Conservation (phyloP, 2,329 filamentous ascomycete species). For the Canariomyces notabilis region DNA sequence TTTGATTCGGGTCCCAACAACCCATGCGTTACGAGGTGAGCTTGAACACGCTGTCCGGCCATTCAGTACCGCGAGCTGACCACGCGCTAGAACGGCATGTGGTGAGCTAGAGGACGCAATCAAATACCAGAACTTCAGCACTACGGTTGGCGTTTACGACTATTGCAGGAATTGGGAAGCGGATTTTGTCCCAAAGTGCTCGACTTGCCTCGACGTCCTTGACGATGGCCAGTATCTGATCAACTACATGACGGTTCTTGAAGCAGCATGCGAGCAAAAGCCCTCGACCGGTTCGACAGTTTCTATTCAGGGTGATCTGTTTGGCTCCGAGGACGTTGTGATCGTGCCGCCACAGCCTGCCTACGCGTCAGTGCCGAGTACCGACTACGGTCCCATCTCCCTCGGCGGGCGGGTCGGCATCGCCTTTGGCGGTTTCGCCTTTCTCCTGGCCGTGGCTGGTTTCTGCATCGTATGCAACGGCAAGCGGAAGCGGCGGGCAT, state of each 20-base stretch:
- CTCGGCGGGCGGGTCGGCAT: slow-evolving; percentile 56
- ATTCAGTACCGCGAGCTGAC: slow-evolving; percentile 23
- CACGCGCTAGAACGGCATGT: slow-evolving; percentile 45
- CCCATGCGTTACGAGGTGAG: slow-evolving; percentile 51
- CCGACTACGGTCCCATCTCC: slow-evolving; percentile 43
- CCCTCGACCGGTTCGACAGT: slow-evolving; percentile 43
- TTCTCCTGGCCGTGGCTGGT: slow-evolving; percentile 45
- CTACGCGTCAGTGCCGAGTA: slow-evolving; percentile 35
- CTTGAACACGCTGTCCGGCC: slow-evolving; percentile 2
- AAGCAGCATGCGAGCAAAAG: slow-evolving; percentile 52
- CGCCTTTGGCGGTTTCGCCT: slow-evolving; percentile 45
- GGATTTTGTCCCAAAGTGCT: slow-evolving; percentile 39
- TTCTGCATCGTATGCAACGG: slow-evolving; percentile 53
- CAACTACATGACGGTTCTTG: slow-evolving; percentile 51
- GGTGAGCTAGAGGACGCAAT: slow-evolving; percentile 43
- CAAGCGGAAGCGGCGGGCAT: slow-evolving; percentile 49
- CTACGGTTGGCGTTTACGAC: slow-evolving; percentile 41
- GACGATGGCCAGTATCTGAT: slow-evolving; percentile 38
- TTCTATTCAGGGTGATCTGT: slow-evolving; percentile 48
- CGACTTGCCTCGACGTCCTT: slow-evolving; percentile 39
- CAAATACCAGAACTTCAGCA: slow-evolving; percentile 45
- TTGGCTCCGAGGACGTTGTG: slow-evolving; percentile 44
- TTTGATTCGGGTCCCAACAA: slow-evolving; percentile 40
- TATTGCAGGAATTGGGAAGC: slow-evolving; percentile 50
- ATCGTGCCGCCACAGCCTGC: slow-evolving; percentile 45